Evolutionary conservation across 352 stramenopile genomes (phyloP).

Genomic region (Plasmopara halstedii): DNA sequence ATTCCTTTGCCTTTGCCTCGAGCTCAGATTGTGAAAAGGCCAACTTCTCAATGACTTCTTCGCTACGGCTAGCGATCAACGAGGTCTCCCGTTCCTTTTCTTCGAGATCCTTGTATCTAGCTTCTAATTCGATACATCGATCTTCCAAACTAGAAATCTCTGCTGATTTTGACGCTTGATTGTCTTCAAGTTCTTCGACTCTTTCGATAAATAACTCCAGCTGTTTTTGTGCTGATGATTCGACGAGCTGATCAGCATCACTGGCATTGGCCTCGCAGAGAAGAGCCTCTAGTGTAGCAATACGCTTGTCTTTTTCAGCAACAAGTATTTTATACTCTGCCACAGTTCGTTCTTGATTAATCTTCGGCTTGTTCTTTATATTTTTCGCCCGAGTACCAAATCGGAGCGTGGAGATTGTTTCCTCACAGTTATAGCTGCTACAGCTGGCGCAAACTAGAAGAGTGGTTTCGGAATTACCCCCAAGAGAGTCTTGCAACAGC

Average conservation of each 20-base stretch:
- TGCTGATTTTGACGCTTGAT: slow-evolving; percentile 40
- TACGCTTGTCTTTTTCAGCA: slow-evolving; percentile 46
- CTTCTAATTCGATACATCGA: slow-evolving; percentile 44
- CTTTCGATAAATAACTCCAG: slow-evolving; percentile 36
- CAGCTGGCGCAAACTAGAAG: slow-evolving; percentile 59
- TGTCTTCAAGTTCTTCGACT: slow-evolving; percentile 56
- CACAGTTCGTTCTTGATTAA: slow-evolving; percentile 88
- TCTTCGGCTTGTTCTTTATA: slow-evolving; percentile 75
- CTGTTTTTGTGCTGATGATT: slow-evolving; percentile 30
- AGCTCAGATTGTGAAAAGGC: slow-evolving; percentile 46
- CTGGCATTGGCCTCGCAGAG: slow-evolving; percentile 18
- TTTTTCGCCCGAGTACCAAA: slow-evolving; percentile 69
- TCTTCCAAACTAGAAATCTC: slow-evolving; percentile 51
- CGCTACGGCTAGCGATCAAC: slow-evolving; percentile 30
- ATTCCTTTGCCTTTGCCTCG: slow-evolving; percentile 38
- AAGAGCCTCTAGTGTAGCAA: slow-evolving; percentile 32
- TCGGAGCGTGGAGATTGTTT: slow-evolving; percentile 67
- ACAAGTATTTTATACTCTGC: slow-evolving; percentile 63
- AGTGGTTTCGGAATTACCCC: slow-evolving; percentile 66
- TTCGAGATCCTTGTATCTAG: slow-evolving; percentile 27
- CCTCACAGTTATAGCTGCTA: slow-evolving; percentile 61
- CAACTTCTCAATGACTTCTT: slow-evolving; percentile 46
- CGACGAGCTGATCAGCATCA: slow-evolving; percentile 14
- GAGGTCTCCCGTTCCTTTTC: slow-evolving; percentile 33
- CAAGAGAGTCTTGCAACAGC: slow-evolving; percentile 80